phyloP scores from a whole-genome alignment of 129 eudicot genomes.

The Flaveria sonorensis region DNA sequence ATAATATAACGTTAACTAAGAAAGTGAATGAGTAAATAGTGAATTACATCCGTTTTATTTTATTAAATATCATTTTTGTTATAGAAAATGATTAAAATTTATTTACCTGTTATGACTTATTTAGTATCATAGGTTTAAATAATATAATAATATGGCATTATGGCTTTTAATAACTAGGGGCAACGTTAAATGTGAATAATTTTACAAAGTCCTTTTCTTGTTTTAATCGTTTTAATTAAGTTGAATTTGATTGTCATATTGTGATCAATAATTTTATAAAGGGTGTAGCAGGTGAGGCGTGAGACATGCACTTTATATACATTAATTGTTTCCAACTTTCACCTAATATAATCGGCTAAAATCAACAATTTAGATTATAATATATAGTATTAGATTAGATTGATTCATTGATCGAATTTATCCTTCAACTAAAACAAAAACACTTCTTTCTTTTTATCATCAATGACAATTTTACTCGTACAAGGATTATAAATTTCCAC shows the following conservation, averaged over 20 bases:
- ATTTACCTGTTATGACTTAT: no score
- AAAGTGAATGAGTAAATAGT: no score
- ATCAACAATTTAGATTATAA: neutral
- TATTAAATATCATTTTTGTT: no score
- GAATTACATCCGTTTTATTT: no score
- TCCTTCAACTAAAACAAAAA: no score
- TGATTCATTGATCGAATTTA: no score
- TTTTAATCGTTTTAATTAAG: neutral
- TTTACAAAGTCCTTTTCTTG: conserved; percentile 12
- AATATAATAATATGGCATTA: neutral
- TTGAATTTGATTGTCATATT: conserved; percentile 8
- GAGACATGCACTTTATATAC: conserved; percentile 16
- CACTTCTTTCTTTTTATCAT: no score
- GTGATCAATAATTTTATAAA: conserved; percentile 21
- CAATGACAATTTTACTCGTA: no score
- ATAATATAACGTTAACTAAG: no score
- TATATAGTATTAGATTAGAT: neutral
- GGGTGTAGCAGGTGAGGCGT: conserved; percentile 26
- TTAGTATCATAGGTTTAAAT: neutral
- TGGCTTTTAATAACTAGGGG: neutral
- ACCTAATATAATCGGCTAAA: conserved; percentile 30
- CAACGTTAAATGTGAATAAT: neutral
- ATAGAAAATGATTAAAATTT: no score
- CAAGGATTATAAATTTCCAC: no score
- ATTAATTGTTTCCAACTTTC: conserved; percentile 13